Evolutionary conservation across 176 grass and related monocot species (phyloP).

Genomic region (Typha latifolia): DNA sequence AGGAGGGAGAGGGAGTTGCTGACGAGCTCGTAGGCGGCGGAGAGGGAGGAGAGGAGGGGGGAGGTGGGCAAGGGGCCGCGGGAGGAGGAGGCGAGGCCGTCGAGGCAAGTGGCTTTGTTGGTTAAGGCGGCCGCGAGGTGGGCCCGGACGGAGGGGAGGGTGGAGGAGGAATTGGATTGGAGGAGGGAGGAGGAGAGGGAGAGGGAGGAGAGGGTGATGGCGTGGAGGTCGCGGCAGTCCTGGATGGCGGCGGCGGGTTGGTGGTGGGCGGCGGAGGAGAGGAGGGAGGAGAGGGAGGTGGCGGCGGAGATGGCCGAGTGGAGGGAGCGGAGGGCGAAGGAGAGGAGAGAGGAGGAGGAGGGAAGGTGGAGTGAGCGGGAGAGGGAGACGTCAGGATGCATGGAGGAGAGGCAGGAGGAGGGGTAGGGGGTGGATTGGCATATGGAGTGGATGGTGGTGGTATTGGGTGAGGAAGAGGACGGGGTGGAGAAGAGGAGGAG

Average conservation of each 20-base stretch:
- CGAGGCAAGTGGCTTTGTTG: conserved; percentile 63
- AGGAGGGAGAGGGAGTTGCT: conserved; percentile 68
- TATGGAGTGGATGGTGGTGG: conserved; percentile 12
- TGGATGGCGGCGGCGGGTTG: conserved; percentile 28
- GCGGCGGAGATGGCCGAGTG: conserved; percentile 26
- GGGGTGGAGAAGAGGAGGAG: conserved; percentile 4
- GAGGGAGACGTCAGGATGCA: conserved; percentile 11
- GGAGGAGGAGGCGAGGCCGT: conserved; percentile 29
- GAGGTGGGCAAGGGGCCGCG: conserved; percentile 7
- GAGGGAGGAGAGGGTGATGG: conserved; percentile 26
- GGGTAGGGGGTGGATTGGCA: conserved; percentile 50
- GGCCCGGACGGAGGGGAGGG: conserved; percentile 32
- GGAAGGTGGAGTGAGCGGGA: conserved; percentile 8
- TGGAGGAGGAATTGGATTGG: conserved; percentile 11
- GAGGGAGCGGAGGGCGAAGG: conserved; percentile 34
- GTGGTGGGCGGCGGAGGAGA: conserved; percentile 2
- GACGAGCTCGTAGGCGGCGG: conserved; percentile 46
- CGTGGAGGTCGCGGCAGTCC: conserved; percentile 63
- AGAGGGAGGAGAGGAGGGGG: conserved; percentile 32
- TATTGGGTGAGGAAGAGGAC: no score
- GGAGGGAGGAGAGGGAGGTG: conserved; percentile 35
- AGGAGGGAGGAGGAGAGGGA: conserved; percentile 25
- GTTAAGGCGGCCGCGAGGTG: conserved; percentile 49
- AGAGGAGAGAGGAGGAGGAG: conserved; percentile 32
- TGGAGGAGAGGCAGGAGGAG: conserved; percentile 31